Percentiles rank a stretch among this genome's conserved stretches.
Evolutionary conservation across 2,329 filamentous ascomycete species (phyloP).

Genomic region (Bimuria novae-zelandiae): DNA sequence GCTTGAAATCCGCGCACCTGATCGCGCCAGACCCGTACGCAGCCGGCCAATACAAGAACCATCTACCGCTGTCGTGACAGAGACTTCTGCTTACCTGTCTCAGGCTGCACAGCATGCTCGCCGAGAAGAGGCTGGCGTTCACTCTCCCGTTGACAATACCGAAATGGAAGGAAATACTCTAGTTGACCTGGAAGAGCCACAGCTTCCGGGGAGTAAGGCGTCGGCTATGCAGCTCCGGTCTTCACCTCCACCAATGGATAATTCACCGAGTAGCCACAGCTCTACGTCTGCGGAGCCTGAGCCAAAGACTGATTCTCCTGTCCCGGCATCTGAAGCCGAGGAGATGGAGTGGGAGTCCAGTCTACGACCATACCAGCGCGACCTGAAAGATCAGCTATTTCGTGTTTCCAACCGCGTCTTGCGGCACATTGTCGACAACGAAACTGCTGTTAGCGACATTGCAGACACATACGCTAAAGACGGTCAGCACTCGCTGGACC

Average conservation of each 20-base stretch:
- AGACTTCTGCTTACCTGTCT: background rate
- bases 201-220: slow-evolving; percentile 9
- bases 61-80: background rate
- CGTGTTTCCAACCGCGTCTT: slow-evolving; percentile 51
- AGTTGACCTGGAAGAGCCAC: slow-evolving; percentile 19
- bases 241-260: slow-evolving; percentile 23
- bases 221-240: slow-evolving; percentile 24
- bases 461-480: slow-evolving; percentile 51
- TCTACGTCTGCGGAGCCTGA: slow-evolving; percentile 31
- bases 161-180: slow-evolving; percentile 31
- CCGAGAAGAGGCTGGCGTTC: background rate
- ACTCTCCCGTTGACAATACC: background rate
- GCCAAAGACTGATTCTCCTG: slow-evolving; percentile 20
- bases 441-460: slow-evolving; percentile 50
- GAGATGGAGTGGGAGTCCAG: slow-evolving; percentile 46
- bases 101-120: background rate
- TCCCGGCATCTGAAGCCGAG: slow-evolving; percentile 30
- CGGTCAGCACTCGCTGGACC: slow-evolving; percentile 50
- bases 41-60: background rate
- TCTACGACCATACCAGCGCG: slow-evolving; percentile 47
- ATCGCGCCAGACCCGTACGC: background rate
- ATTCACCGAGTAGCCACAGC: slow-evolving; percentile 32
- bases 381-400: slow-evolving; percentile 45
- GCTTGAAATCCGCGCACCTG: background rate
- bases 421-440: slow-evolving; percentile 53